Base-by-base conservation (phyloP, 345 rosid species). In the Trapa incisa region DNA sequence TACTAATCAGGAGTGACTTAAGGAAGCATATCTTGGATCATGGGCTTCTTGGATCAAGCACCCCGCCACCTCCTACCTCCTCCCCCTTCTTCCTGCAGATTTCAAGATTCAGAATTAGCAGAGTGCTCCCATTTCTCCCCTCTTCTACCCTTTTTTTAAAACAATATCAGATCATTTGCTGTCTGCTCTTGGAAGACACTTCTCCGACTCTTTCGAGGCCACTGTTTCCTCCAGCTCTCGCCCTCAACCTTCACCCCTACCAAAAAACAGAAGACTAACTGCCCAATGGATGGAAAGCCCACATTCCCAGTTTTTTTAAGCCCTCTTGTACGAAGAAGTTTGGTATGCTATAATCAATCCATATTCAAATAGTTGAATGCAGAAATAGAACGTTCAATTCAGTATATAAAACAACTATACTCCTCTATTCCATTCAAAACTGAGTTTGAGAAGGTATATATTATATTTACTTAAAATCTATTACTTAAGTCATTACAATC, bases 211-310 rank as follows among this genome's bases (percentile, higher is more conserved):
- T 66, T 64, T 58, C 87, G 77, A 85, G 80, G 83, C 65, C 56
- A 13, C 74, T 83, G 89, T 80, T 78, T 71, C 87, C 82, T 58
- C n/a, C 29, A 22, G 29, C 29, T 58, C 5, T 61, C 64, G 29
- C 47, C 69, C 78, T 72, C 67, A 58, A 32, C 63, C 63, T 58
- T 8, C 63, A 58, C 63, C 62, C 9, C 37, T 57, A 57, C 37
- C 62, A 12, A 57, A 57, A 57, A 33, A 56, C 1, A 11, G 13
- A 11, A 47, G 2, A 4, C 45, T 8, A 3, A 6, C 58, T 15
- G 1, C 58, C 32, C 32, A 5, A 2, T 35, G 29, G 29, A 22
- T 22, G 29, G 29, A 22, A 22, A 22, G 29, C 29, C 29, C 29
- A 22, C 29, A 22, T 22, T 22, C 29, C 29, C 29, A 22, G 29